Evolutionary conservation across 805 yeast species (phyloP), one percentile per base, ranked within the genome.

Genomic region (Torulaspora microellipsoides): DNA sequence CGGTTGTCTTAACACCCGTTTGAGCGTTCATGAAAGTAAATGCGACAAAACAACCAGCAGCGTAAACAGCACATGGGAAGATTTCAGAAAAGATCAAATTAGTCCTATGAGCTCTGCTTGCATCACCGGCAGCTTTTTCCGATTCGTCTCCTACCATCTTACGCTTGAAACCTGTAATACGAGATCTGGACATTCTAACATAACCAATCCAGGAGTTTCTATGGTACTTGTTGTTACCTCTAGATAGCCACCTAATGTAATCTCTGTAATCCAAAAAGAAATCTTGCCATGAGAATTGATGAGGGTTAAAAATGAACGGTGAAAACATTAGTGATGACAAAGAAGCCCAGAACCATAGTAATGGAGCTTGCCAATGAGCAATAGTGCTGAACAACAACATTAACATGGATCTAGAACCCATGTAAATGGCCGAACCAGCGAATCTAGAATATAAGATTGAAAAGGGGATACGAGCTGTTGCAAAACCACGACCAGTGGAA

Each of bases 341-440:
- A 14, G 95, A 84, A 47, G 93, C 83, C 97, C 98, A 93, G 80
- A 93, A 93, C 96, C 97, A 93, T 51, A 91, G 68, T 56, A 93
- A 73, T 34, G 97, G 86, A 17, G 96, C 84, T 69, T 87, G 95
- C 98, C 98, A 85, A 59, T 80, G 81, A 25, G 89, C 75, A 55
- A 80, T 79, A 14, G 89, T 77, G 59, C 85, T 88, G 49, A 83
- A 83, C 48, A 83, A 65, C 51, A 84, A 73, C 75, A 84, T 78
- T 62, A 85, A 62, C 77, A 83, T 71, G 39, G 80, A 77, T 73
- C 90, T 80, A 15, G 87, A 83, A 69, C 95, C 95, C 81, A 83
- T 77, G 66, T 85, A 85, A 64, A 85, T 84, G 31, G 91, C 84
- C 25, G 88, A 81, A 48, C 83, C 85, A 38, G 90, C 90, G 68